A percentile compares a stretch with the other conserved stretches of the same genome.
phyloP scores from a whole-genome alignment of 768 basidiomycete species.

The Boletus rufocinnamomeus region DNA sequence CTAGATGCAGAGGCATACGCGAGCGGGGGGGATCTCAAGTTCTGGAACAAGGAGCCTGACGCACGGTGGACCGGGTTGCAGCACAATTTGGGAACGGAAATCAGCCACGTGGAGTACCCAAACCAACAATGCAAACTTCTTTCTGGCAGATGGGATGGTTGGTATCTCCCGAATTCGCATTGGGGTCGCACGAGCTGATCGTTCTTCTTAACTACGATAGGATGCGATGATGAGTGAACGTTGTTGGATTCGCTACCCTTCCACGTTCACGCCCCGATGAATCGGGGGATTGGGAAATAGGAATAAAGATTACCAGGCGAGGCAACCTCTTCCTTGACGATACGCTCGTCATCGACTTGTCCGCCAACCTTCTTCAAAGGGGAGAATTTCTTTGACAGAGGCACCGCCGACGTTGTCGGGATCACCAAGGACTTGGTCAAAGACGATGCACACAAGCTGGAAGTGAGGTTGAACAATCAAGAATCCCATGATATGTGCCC shows the following conservation, averaged over 20 bases:
- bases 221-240: background rate
- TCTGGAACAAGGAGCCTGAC: background rate
- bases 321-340: background rate
- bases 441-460: background rate
- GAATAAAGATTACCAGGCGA: background rate
- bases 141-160: background rate
- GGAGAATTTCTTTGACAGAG: background rate
- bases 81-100: background rate
- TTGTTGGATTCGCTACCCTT: background rate
- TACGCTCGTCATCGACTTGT: too few species aligned
- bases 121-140: background rate
- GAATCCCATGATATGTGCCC: background rate
- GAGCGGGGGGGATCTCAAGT: background rate
- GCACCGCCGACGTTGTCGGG: background rate
- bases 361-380: background rate
- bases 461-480: background rate
- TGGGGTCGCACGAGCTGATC: background rate
- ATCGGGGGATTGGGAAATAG: background rate
- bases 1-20: background rate
- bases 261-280: background rate
- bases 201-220: background rate
- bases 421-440: background rate
- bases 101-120: background rate
- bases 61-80: background rate
- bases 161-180: background rate